phyloP scores from a whole-genome alignment of 352 stramenopile species.

The Pythium dissotocum region DNA sequence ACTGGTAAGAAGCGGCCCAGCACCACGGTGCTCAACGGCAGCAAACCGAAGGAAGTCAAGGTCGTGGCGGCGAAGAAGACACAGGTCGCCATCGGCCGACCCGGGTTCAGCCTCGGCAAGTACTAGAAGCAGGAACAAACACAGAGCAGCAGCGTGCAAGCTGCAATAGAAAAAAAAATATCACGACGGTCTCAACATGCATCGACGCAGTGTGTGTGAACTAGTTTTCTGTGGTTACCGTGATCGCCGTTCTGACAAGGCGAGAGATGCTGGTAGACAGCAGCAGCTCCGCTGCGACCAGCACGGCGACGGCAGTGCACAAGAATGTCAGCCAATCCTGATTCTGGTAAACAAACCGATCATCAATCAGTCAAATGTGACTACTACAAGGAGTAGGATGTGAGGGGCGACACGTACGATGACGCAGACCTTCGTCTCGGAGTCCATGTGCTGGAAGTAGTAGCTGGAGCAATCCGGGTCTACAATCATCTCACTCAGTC shows the following conservation, averaged over 20 bases:
- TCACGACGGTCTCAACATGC: background rate
- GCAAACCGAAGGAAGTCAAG: constrained; percentile 37
- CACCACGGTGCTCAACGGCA: constrained; percentile 18
- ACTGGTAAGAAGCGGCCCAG: constrained; percentile 38
- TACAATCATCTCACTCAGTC: constrained; percentile 16
- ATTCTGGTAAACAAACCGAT: constrained; percentile 30
- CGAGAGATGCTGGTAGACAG: constrained; percentile 37
- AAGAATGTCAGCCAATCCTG: constrained; percentile 39
- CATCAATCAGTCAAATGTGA: background rate
- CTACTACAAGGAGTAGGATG: background rate
- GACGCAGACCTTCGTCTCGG: constrained; percentile 42
- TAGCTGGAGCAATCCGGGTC: constrained; percentile 63
- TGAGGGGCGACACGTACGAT: constrained; percentile 43
- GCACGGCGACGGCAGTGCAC: constrained; percentile 35
- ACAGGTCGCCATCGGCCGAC: constrained; percentile 76
- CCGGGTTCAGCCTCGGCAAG: constrained; percentile 77
- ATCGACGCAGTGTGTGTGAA: background rate
- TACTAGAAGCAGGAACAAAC: constrained; percentile 35
- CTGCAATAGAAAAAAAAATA: background rate
- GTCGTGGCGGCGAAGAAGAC: constrained; percentile 72
- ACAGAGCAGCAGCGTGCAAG: background rate
- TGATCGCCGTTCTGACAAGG: constrained; percentile 6
- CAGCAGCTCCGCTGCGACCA: constrained; percentile 43
- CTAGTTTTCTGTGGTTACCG: background rate
- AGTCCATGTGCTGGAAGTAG: constrained; percentile 62